Conservation (phyloP, 495 filamentous ascomycete genomes). For the Penicillium coffeae region DNA sequence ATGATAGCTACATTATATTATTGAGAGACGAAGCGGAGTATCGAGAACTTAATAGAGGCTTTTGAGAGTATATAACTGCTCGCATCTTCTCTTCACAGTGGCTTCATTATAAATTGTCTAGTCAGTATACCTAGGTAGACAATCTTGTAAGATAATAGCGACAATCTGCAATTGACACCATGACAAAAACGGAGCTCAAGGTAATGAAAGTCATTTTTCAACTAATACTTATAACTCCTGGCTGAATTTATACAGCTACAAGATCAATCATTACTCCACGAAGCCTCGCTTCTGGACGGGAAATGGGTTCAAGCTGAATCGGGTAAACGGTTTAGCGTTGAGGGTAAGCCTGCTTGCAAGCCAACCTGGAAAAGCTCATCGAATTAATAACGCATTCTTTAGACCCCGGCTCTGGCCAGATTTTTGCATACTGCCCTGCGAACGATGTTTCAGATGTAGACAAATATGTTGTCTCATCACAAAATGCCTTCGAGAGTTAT, state of each 20-base stretch:
- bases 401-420: slow-evolving; percentile 3
- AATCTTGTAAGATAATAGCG: background rate
- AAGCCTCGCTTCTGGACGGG: slow-evolving; percentile 6
- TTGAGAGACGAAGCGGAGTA: background rate
- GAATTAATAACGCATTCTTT: background rate
- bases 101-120: background rate
- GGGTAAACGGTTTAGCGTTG: slow-evolving; percentile 5
- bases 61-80: background rate
- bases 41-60: background rate
- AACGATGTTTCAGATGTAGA: slow-evolving; percentile 6
- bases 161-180: background rate
- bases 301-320: slow-evolving; percentile 6
- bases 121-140: background rate
- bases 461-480: background rate
- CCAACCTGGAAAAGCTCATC: background rate
- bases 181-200: background rate
- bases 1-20: background rate
- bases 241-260: no score
- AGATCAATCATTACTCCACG: slow-evolving; percentile 4
- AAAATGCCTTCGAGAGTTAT: slow-evolving; percentile 5
- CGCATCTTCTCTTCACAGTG: background rate
- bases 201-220: background rate
- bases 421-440: slow-evolving; percentile 6
- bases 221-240: no score
- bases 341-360: slow-evolving; percentile 1